Base-by-base conservation (phyloP, 176 grass and related monocot species). In the Triticum timopheevii region DNA sequence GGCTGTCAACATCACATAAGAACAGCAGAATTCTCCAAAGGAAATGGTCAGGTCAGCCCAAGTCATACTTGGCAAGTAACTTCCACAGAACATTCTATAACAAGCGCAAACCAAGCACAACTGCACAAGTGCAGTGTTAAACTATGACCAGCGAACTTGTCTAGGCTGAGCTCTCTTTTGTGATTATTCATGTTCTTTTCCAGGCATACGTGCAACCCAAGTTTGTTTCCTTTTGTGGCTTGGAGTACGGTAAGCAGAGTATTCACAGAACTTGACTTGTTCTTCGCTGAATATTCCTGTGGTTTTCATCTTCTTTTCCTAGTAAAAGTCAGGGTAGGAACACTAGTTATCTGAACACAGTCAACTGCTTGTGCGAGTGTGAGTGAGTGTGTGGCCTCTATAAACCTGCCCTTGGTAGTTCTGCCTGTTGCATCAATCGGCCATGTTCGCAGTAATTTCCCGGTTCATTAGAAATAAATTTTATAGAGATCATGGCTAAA, bases 81-180 rank as follows among this genome's bases (percentile, higher is more conserved):
- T 17, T 82, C 40, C 86, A 82, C 16, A 17, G 61, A 82, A 67
- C 10, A 76, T 75, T 87, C 69, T 10, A 7, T 81, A 44, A 1
- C 16, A 22, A 71, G 23, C 44, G 62, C 42, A 62, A 82, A 59
- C 49, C 56, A 49, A 67, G 65, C 28, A 15, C 28, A 33, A 34
- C 28, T 67, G 16, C 28, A 1, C 15, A 67, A 67, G 13, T 67
- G 30, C 0, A 34, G 0, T 34, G 30, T 33, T 67, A 4, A 67
- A 67, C 65, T 19, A 17, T 33, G 30, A 4, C 65, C 69, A 23
- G 20, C 35, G 23, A 74, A 24, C 71, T 25, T 7, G 40, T 74
- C 13, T 47, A 74, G 13, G n/a, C 22, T 63, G 27, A 10, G 6
- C 23, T 63, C 23, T 13, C 0, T 64, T 27, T 12, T 64, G 19